Conservation (phyloP, 2,329 filamentous ascomycete species). For the Alternaria brassicae region DNA sequence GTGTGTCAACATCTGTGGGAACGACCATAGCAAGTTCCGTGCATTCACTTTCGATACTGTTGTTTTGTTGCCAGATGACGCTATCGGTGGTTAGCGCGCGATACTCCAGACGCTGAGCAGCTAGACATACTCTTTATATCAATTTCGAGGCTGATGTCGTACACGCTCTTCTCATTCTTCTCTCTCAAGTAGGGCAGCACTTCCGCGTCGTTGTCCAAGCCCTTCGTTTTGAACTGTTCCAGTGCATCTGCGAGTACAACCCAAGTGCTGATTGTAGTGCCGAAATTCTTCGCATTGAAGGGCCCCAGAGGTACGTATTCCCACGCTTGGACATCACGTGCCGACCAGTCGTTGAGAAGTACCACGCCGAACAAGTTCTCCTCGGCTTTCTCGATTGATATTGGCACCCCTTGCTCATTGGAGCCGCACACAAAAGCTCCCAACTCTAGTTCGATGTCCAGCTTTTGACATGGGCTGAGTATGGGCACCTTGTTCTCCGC, state of each 20-base stretch:
- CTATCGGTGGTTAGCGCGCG: constrained; percentile 33
- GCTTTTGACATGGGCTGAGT: constrained; percentile 68
- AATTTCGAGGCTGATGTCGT: constrained; percentile 73
- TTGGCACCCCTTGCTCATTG: constrained; percentile 69
- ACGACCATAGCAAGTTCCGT: constrained; percentile 78
- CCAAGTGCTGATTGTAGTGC: constrained; percentile 79
- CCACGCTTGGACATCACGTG: constrained; percentile 82
- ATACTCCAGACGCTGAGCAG: not conserved
- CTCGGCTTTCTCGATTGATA: constrained; percentile 70
- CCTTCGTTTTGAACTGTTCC: constrained; percentile 67
- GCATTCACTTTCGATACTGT: constrained; percentile 68
- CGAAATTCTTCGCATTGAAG: constrained; percentile 86
- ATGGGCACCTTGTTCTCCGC: constrained; percentile 68
- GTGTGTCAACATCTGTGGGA: constrained; percentile 82
- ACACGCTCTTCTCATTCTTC: constrained; percentile 64
- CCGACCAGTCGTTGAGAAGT: constrained; percentile 87
- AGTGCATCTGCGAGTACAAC: constrained; percentile 78
- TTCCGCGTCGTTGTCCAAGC: constrained; percentile 62
- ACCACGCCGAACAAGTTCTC: constrained; percentile 80
- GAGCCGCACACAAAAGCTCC: constrained; percentile 74
- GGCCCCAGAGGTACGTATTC: constrained; percentile 84
- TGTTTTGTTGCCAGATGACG: constrained; percentile 59
- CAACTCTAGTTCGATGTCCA: constrained; percentile 83
- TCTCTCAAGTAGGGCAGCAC: constrained; percentile 71
- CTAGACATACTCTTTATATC: constrained; percentile 60